Evolutionary conservation across 768 basidiomycete species (phyloP).

Genomic region (Lactifluus echinatus): DNA sequence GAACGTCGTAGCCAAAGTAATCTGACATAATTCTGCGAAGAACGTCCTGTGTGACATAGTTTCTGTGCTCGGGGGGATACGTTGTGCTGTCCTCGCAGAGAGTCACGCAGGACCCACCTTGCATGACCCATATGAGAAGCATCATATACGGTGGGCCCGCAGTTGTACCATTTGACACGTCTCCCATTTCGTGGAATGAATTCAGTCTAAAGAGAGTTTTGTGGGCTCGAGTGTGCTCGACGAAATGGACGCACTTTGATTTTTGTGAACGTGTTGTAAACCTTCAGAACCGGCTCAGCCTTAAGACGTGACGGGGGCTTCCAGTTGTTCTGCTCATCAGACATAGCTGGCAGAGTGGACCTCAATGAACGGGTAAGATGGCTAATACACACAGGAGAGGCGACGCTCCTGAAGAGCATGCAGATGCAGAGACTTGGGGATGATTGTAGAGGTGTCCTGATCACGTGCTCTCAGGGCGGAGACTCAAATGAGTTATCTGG

Average conservation of each 20-base stretch:
- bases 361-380: background rate
- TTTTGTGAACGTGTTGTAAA: constrained; percentile 90
- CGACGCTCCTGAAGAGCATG: constrained; percentile 5
- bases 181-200: constrained; percentile 63
- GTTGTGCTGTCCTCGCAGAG: no score
- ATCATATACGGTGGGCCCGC: constrained; percentile 98
- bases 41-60: constrained; percentile 94
- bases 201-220: constrained; percentile 44
- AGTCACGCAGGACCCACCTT: constrained; percentile 41
- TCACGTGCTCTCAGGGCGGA: background rate
- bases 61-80: constrained; percentile 39
- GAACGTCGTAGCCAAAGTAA: constrained; percentile 96
- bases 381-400: background rate
- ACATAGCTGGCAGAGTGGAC: constrained; percentile 33
- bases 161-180: constrained; percentile 97
- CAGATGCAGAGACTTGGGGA: background rate
- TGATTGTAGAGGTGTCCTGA: no score
- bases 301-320: constrained; percentile 35
- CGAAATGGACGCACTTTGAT: constrained; percentile 59
- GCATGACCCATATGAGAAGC: constrained; percentile 98
- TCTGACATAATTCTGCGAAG: constrained; percentile 84
- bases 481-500: background rate
- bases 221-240: constrained; percentile 2
- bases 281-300: constrained; percentile 60
- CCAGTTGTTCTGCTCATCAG: constrained; percentile 53